phyloP scores from a whole-genome alignment of 495 filamentous ascomycete genomes.

The Penicillium soppii region DNA sequence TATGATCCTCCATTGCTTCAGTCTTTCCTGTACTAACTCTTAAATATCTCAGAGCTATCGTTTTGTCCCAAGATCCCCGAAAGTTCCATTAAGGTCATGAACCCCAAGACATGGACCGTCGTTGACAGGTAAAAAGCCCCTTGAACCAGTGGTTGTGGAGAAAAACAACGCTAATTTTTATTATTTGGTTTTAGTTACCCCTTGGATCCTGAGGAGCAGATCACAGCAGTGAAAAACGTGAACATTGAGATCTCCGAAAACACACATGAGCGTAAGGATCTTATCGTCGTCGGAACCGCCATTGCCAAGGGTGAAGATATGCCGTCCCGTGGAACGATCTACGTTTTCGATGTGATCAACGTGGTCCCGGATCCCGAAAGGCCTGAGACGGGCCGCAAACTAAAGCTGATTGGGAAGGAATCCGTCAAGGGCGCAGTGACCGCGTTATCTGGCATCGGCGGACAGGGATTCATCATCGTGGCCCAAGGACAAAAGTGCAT shows the following conservation, averaged over 20 bases:
- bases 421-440: slow-evolving; percentile 94
- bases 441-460: slow-evolving; percentile 81
- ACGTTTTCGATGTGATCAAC: slow-evolving; percentile 86
- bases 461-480: slow-evolving; percentile 84
- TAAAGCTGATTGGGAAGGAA: slow-evolving; percentile 85
- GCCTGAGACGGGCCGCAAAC: slow-evolving; percentile 77
- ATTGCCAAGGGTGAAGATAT: slow-evolving; percentile 85
- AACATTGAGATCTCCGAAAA: slow-evolving; percentile 87
- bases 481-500: slow-evolving; percentile 97
- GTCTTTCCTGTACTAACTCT: slow-evolving; percentile 19
- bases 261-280: slow-evolving; percentile 77
- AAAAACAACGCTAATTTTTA: background rate
- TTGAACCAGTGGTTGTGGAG: too few relatives aligned
- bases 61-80: slow-evolving; percentile 69
- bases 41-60: slow-evolving; percentile 34
- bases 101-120: slow-evolving; percentile 69
- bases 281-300: slow-evolving; percentile 83
- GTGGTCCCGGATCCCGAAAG: slow-evolving; percentile 86
- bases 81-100: slow-evolving; percentile 70
- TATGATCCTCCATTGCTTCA: background rate
- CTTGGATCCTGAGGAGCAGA: slow-evolving; percentile 68
- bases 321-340: slow-evolving; percentile 77
- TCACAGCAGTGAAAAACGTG: slow-evolving; percentile 79
- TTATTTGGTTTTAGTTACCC: too few relatives aligned
- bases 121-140: slow-evolving; percentile 77